Percentiles rank a stretch among this genome's conserved stretches.
These are phyloP conservation scores for Clarireedia monteithiana DNA, from an alignment of 2,329 filamentous ascomycete species.

Conservation along the genomic window DNA sequence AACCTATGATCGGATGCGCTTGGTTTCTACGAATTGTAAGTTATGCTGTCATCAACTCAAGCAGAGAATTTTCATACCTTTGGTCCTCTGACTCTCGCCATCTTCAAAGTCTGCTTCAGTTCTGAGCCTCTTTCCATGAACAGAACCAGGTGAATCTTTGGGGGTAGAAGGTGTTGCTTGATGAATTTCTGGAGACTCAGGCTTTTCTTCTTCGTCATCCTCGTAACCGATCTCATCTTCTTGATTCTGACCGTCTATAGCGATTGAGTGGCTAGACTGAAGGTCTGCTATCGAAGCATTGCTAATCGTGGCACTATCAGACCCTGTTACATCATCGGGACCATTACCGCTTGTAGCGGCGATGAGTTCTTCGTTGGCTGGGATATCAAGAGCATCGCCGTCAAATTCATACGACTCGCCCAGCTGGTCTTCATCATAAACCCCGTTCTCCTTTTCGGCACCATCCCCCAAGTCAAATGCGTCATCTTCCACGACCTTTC, in stretches of 20 bases:
- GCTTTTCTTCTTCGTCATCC: conserved; percentile 19
- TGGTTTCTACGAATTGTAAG: conserved; percentile 26
- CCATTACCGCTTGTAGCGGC: not conserved
- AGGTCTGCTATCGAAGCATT: conserved; percentile 4
- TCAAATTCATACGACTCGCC: not conserved
- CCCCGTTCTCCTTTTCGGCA: conserved; percentile 10
- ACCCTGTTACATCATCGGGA: conserved; percentile 18
- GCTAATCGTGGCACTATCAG: conserved; percentile 29
- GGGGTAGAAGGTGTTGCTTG: conserved; percentile 3
- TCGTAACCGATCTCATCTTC: conserved; percentile 28
- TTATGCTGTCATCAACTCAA: not conserved
- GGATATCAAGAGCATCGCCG: not conserved
- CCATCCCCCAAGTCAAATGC: conserved; percentile 8
- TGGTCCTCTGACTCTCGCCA: conserved; percentile 11
- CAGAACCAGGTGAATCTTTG: conserved; percentile 12
- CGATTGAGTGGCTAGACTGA: conserved; percentile 25
- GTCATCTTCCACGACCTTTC: not conserved
- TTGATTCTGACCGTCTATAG: conserved; percentile 19
- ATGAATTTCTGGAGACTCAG: not conserved
- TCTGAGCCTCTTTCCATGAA: conserved; percentile 23
- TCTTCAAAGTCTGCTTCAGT: conserved; percentile 21
- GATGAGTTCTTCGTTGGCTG: not conserved
- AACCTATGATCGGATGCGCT: conserved; percentile 25
- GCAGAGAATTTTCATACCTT: conserved; percentile 18
- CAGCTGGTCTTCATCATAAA: not conserved